Conservation (phyloP, 1,139 yeast genomes). For the Meyerozyma carpophila region DNA sequence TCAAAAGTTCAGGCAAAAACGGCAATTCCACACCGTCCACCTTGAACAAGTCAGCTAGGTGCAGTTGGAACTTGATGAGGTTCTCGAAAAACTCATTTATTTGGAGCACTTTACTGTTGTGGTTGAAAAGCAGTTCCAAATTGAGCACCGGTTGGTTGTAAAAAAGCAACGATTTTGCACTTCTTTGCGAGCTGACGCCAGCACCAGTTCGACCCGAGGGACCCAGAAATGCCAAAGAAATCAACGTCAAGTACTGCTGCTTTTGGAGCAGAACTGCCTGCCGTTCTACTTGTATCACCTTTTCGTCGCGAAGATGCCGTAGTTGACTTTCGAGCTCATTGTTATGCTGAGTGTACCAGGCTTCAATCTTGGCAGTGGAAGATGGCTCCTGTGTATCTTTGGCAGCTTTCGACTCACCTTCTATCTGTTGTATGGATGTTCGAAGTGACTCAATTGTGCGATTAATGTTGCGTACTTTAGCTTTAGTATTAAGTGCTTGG, state of each 20-base stretch:
- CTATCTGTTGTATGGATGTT: slow-evolving; percentile 6
- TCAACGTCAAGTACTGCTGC: slow-evolving; percentile 20
- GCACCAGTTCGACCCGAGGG: neutral
- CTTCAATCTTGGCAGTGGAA: neutral
- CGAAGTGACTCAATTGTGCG: slow-evolving; percentile 12
- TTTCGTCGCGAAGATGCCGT: slow-evolving; percentile 15
- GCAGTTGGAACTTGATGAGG: slow-evolving; percentile 29
- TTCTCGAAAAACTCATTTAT: slow-evolving; percentile 39
- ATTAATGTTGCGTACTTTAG: slow-evolving; percentile 20
- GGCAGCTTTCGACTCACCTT: slow-evolving; percentile 6
- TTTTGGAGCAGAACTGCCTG: slow-evolving; percentile 25
- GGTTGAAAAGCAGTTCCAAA: slow-evolving; percentile 23
- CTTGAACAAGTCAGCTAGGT: slow-evolving; percentile 21
- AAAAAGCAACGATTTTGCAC: slow-evolving; percentile 10
- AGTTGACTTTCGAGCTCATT: slow-evolving; percentile 9
- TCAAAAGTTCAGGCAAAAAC: slow-evolving; percentile 24
- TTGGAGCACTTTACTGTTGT: slow-evolving; percentile 20
- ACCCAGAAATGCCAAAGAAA: slow-evolving; percentile 19
- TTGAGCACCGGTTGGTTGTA: slow-evolving; percentile 26
- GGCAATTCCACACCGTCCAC: slow-evolving; percentile 21
- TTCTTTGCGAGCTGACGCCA: slow-evolving; percentile 5
- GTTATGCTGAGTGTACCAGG: slow-evolving; percentile 1
- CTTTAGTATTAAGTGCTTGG: slow-evolving; percentile 22
- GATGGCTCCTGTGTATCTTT: slow-evolving; percentile 1
- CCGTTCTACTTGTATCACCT: slow-evolving; percentile 22